Percentiles rank a stretch among this genome's conserved stretches.
These are phyloP conservation scores for Suillus paluster DNA, from an alignment of 768 basidiomycete species.

Conservation along the genomic window DNA sequence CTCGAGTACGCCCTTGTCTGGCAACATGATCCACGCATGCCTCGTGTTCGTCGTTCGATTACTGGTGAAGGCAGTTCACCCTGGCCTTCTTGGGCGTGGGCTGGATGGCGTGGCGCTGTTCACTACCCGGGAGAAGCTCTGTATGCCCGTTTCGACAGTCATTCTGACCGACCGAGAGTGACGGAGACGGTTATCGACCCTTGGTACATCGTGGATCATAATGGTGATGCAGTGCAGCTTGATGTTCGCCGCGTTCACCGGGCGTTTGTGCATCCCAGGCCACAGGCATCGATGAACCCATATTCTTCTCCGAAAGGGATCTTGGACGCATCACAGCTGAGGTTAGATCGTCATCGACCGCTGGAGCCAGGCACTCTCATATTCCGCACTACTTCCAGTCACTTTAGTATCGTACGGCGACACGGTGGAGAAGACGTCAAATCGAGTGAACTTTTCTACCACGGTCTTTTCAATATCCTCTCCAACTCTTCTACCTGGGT, in stretches of 20 bases:
- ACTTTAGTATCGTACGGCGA: constrained; percentile 2
- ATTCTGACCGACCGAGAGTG: not conserved
- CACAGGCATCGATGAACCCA: not conserved
- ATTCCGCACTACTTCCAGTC: constrained; percentile 23
- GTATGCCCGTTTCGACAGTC: not conserved
- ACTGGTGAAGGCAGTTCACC: constrained; percentile 5
- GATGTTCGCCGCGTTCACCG: constrained; percentile 14
- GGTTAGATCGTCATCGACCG: not conserved
- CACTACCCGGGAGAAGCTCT: not conserved
- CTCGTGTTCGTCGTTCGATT: too few relatives aligned
- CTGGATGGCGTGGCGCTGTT: not conserved
- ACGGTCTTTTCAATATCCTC: constrained; percentile 19
- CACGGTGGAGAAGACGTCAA: constrained; percentile 6
- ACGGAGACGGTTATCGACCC: constrained; percentile 19
- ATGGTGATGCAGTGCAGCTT: constrained; percentile 12
- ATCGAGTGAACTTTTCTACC: not conserved
- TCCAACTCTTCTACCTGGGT: not conserved
- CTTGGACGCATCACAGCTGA: not conserved
- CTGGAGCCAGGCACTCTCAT: constrained; percentile 22
- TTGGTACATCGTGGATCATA: constrained; percentile 21
- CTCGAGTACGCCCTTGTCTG: too few relatives aligned
- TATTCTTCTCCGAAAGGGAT: constrained; percentile 6
- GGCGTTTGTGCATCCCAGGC: not conserved
- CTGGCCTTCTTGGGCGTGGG: too few relatives aligned
- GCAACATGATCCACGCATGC: too few relatives aligned